These are phyloP conservation scores for Cymbidium sinense DNA, from an alignment of 106 monocot genomes.

Conservation along the genomic window DNA sequence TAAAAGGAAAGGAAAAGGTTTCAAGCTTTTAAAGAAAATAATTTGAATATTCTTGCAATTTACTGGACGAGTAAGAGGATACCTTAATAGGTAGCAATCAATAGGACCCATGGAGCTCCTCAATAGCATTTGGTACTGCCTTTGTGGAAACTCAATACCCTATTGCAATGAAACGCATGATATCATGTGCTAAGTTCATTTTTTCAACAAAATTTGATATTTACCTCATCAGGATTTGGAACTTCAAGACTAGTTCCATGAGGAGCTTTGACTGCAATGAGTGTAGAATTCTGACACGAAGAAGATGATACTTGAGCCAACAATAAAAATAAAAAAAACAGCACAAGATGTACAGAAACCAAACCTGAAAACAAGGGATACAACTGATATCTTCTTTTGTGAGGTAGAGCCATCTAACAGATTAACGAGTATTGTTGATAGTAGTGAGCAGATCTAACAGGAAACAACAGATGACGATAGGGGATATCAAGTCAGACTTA, in stretches of 20 bases:
- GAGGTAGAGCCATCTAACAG: slow-evolving; percentile 61
- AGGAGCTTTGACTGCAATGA: slow-evolving; percentile 88
- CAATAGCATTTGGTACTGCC: slow-evolving; percentile 54
- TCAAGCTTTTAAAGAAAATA: neutral
- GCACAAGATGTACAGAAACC: neutral
- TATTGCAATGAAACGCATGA: slow-evolving; percentile 1
- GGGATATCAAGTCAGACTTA: neutral
- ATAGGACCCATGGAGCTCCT: slow-evolving; percentile 87
- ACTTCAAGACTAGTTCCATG: slow-evolving; percentile 91
- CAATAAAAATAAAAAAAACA: neutral
- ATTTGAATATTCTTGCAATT: neutral
- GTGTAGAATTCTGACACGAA: slow-evolving; percentile 45
- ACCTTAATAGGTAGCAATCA: slow-evolving; percentile 87
- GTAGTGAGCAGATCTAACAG: neutral
- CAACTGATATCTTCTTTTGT: slow-evolving; percentile 66
- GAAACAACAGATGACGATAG: neutral
- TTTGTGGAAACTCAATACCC: slow-evolving; percentile 49
- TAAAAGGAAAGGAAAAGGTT: neutral
- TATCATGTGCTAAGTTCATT: neutral
- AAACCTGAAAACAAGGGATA: slow-evolving; percentile 64
- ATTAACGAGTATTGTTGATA: neutral
- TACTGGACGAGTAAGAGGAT: slow-evolving; percentile 5
- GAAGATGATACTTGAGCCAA: slow-evolving; percentile 7
- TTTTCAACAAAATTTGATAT: neutral
- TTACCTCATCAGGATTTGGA: slow-evolving; percentile 87